Evolutionary conservation across 176 grass and related monocot genomes (phyloP).

Genomic region (barley (Hordeum vulgare)): DNA sequence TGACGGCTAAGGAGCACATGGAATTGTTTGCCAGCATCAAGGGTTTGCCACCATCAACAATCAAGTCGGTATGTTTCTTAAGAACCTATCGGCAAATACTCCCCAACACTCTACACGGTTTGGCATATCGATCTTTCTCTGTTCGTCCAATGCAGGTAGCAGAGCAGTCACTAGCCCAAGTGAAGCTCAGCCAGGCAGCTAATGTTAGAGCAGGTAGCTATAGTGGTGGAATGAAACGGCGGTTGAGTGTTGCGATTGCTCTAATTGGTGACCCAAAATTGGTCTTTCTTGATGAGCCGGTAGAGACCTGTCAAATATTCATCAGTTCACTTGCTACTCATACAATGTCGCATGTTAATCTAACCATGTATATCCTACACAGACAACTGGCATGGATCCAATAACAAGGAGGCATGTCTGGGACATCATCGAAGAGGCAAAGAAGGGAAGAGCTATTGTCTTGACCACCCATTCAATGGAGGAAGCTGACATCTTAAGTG

Average conservation of each 20-base stretch:
- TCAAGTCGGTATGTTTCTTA: constrained; percentile 57
- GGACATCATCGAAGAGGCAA: constrained; percentile 96
- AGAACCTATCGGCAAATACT: background rate
- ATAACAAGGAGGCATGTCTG: constrained; percentile 95
- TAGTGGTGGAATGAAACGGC: constrained; percentile 96
- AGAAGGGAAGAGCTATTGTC: constrained; percentile 95
- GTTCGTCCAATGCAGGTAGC: constrained; percentile 48
- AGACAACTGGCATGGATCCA: constrained; percentile 99
- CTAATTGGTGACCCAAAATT: constrained; percentile 89
- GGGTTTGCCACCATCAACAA: constrained; percentile 67
- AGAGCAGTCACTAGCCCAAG: constrained; percentile 74
- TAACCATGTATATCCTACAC: constrained; percentile 20
- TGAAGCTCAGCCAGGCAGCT: constrained; percentile 81
- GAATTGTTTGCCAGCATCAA: constrained; percentile 93
- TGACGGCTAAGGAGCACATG: constrained; percentile 83
- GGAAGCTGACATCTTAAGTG: constrained; percentile 91
- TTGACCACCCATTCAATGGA: constrained; percentile 99
- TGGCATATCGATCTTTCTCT: constrained; percentile 11
- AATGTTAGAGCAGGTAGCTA: constrained; percentile 85
- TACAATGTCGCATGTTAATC: background rate
- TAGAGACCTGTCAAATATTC: constrained; percentile 27
- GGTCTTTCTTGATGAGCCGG: constrained; percentile 95
- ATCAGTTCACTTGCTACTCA: background rate
- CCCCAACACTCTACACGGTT: background rate
- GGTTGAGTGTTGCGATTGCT: constrained; percentile 90